Conservation (phyloP, 1,284 basidiomycete species). For the Boletus sp. region DNA sequence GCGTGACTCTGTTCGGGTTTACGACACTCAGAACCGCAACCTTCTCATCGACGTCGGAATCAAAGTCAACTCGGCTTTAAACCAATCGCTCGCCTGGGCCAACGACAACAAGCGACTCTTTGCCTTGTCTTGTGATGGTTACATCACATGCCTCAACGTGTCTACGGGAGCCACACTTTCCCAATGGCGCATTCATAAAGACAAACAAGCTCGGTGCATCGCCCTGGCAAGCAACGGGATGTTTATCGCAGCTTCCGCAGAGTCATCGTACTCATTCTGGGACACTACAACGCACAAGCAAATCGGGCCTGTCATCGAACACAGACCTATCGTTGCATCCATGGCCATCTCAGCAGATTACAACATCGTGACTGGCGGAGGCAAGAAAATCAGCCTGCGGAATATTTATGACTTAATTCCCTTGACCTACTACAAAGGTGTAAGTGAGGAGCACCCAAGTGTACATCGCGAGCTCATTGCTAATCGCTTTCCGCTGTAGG, state of each 20-base stretch:
- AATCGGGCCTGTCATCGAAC: not conserved
- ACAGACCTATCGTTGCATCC: not conserved
- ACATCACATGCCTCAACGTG: constrained; percentile 1
- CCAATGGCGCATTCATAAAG: constrained; percentile 1
- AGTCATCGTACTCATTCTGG: constrained; percentile 3
- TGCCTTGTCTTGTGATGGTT: not conserved
- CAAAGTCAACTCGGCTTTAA: not conserved
- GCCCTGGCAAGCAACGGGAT: not conserved
- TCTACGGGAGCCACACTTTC: not conserved
- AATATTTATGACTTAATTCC: not conserved
- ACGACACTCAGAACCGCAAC: not conserved
- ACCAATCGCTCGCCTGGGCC: constrained; percentile 4
- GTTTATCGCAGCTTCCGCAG: constrained; percentile 8
- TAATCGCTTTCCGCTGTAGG: not conserved
- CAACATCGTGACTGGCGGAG: not conserved
- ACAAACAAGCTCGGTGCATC: not conserved
- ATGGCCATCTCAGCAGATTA: constrained; percentile 1
- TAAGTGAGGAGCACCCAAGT: not conserved
- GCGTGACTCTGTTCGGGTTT: constrained; percentile 1
- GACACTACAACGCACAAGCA: not conserved
- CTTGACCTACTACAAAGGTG: not conserved
- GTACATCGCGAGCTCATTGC: not conserved
- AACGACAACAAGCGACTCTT: constrained; percentile 1
- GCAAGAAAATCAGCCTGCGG: not conserved
- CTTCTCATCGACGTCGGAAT: not conserved